Evolutionary conservation across 306 rosid genomes (phyloP), one percentile per base, ranked within the genome.

Genomic region (Hippophae tibetana): DNA sequence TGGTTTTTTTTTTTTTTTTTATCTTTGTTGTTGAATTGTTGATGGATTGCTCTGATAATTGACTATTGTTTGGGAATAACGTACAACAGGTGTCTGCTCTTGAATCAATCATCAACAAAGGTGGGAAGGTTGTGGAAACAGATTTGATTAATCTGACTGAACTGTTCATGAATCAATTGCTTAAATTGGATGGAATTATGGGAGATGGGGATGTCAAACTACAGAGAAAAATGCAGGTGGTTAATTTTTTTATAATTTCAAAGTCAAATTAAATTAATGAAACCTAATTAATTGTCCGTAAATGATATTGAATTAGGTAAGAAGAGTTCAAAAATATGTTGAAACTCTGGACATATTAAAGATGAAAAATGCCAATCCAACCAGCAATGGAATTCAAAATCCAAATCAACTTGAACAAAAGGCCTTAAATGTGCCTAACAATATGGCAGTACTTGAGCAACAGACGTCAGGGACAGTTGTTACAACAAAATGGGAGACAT

Each of bases 211-310:
- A 92, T 75, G 93, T 82, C 14, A 92, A 92, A 74, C 75, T 92
- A 71, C 99, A 92, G 73, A 87, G 96, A 58, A 92, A 85, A 88
- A 92, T 92, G 86, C 99, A 88, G 96, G 99, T 90, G 71, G 38
- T 31, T 4, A 31, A 31, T 0, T 2, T 2, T 2, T 31, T 2
- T 31, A 31, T 31, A 31, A 31, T 31, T 31, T 31, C 38, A 31
- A 31, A 31, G 5, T 31, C 38, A 2, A 2, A 31, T 31, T 31
- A 31, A 31, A 31, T 31, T 31, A 31, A 31, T 31, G 5, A 47
- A 23, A 55, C 40, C 10, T 10, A 41, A n/a, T 49, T 47, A 41
- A n/a, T 49, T 47, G 7, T 9, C 7, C 48, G 46, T 40, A 8
- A 25, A 65, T 60, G 47, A 13, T 49, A 8, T 47, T 58, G 13